Base-by-base conservation (phyloP, 2,329 filamentous ascomycete species). In the Ceratocystis huliohia region DNA sequence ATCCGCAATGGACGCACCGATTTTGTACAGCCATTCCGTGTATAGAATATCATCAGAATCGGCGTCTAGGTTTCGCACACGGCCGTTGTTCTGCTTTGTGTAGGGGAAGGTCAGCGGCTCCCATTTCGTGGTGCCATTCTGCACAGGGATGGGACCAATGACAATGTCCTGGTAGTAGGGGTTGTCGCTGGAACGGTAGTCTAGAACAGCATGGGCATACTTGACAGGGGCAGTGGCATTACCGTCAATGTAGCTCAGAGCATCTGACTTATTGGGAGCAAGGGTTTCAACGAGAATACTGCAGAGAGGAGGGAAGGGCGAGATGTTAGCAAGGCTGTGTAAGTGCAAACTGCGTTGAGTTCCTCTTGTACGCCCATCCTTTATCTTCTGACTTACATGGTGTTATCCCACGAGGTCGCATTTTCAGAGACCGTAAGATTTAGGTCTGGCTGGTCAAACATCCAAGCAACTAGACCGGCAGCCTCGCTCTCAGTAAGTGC, bases 161-260 rank as follows among this genome's bases (percentile, higher is more conserved):
- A 79, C 78, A 69, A 78, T 80, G 69, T 81, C 78, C 66, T 79
- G 76, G 4, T 76, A 77, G 33, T 77, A 74, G 1, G 79, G 78
- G 13, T 76, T 73, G 3, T 70, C 69, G 59, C 76, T 77, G 0
- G 76, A 77, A 10, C 77, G 76, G 66, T 79, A 74, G 53, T 78
- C 78, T 50, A 81, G 75, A 64, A 80, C 76, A 1, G 75, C 78
- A 25, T 78, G 73, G 33, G 80, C 80, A 71, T 78, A 81, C 15
- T 76, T 74, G 10, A 72, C 66, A 1, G 79, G 79, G 3, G 70
- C 65, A 5, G 70, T 66, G 8, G 68, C 53, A 0, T 69, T 75
- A 17, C 74, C 73, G 62, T 79, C 76, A 1, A 81, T 70, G 69
- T 78, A 82, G 0, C 75, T 73, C 6, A 82, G 70, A 0, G 75